Evolutionary conservation across 2,329 filamentous ascomycete genomes (phyloP).

Genomic region (Colletotrichum chrysophilum): DNA sequence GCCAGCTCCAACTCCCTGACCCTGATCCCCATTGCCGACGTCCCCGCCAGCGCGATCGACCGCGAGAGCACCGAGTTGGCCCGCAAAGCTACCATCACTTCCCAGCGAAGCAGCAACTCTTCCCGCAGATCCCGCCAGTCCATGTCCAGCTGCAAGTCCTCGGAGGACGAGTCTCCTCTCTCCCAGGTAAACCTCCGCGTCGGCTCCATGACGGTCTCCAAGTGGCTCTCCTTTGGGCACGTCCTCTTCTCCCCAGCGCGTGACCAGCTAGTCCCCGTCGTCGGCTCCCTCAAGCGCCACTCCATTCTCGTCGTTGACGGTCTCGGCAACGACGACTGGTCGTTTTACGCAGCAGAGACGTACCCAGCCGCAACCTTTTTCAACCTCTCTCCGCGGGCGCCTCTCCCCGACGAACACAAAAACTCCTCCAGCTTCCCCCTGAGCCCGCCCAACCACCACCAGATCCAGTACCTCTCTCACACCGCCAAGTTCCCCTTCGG

Average conservation of each 20-base stretch:
- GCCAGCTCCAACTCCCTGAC: constrained; percentile 48
- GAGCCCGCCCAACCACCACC: constrained; percentile 74
- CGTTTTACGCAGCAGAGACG: constrained; percentile 82
- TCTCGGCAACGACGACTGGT: constrained; percentile 88
- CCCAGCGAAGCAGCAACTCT: constrained; percentile 33
- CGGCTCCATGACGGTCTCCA: constrained; percentile 83
- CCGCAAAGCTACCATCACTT: constrained; percentile 20
- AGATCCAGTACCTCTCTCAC: constrained; percentile 71
- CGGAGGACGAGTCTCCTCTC: constrained; percentile 65
- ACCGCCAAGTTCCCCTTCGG: constrained; percentile 76
- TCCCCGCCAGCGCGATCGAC: constrained; percentile 26
- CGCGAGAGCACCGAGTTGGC: constrained; percentile 29
- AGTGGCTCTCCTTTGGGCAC: constrained; percentile 85
- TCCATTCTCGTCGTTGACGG: constrained; percentile 81
- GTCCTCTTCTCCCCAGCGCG: constrained; percentile 83
- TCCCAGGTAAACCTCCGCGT: constrained; percentile 79
- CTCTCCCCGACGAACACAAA: constrained; percentile 50
- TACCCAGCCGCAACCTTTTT: constrained; percentile 79
- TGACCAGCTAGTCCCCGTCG: constrained; percentile 67
- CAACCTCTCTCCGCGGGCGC: constrained; percentile 70
- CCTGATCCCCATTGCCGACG: constrained; percentile 48
- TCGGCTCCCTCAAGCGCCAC: constrained; percentile 56
- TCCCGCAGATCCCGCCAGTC: constrained; percentile 45
- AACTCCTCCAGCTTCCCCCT: constrained; percentile 53
- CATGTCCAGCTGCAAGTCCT: constrained; percentile 49